These are phyloP conservation scores for Erythrobasidium hasegawianum DNA, from an alignment of 1,284 basidiomycete genomes.

Conservation along the genomic window DNA sequence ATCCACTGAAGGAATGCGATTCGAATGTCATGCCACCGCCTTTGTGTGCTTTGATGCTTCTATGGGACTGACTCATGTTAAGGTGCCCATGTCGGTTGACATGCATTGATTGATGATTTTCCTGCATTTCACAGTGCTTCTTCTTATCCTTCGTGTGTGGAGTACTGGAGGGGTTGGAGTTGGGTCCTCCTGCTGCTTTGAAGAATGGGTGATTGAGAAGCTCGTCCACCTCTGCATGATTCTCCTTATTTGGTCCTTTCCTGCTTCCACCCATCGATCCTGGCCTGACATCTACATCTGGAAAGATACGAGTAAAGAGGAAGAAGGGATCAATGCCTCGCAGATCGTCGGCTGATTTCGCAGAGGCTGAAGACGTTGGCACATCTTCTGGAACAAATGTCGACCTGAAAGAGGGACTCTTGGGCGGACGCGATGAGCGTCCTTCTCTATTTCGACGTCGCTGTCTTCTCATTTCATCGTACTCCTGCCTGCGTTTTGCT, in stretches of 20 bases:
- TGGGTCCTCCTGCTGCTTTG: background rate
- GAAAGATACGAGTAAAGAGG: constrained; percentile 13
- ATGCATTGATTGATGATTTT: constrained; percentile 12
- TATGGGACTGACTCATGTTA: constrained; percentile 7
- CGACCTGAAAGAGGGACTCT: constrained; percentile 10
- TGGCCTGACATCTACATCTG: background rate
- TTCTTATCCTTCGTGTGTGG: background rate
- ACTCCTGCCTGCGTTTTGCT: constrained; percentile 18
- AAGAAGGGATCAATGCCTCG: constrained; percentile 8
- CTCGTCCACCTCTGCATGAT: background rate
- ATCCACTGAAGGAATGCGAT: constrained; percentile 19
- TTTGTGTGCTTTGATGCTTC: constrained; percentile 19
- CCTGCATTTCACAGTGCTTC: constrained; percentile 6
- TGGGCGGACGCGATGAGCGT: background rate
- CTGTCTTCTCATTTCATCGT: constrained; percentile 1
- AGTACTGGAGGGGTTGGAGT: background rate
- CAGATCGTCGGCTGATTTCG: background rate
- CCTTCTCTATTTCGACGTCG: background rate
- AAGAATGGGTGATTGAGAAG: background rate
- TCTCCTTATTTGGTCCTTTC: background rate
- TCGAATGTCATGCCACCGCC: constrained; percentile 22
- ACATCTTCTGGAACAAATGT: constrained; percentile 18
- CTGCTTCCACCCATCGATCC: background rate
- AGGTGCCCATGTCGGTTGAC: constrained; percentile 19
- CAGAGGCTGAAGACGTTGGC: background rate